Evolutionary conservation across 768 basidiomycete genomes (phyloP).

Genomic region (Macrolepiota fuliginosa): DNA sequence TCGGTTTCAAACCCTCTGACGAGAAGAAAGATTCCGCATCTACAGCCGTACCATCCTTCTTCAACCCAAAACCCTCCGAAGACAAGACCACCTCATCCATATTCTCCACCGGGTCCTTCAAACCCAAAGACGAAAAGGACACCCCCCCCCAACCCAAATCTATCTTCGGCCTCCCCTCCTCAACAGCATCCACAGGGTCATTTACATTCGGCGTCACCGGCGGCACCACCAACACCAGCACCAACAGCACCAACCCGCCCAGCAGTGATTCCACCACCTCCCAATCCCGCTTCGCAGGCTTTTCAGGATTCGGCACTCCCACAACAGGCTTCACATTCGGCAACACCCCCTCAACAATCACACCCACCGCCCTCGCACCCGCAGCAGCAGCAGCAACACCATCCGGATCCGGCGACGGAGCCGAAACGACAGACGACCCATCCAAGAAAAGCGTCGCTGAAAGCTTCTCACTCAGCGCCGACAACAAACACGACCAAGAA

Average conservation of each 20-base stretch:
- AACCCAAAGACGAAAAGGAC: not conserved
- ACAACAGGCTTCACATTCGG: not conserved
- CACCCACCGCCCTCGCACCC: constrained; percentile 26
- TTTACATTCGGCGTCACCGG: constrained; percentile 13
- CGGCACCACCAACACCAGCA: not conserved
- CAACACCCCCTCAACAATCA: constrained; percentile 18
- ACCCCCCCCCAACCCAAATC: not conserved
- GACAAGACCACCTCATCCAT: not conserved
- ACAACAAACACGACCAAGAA: constrained; percentile 57
- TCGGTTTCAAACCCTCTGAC: constrained; percentile 7
- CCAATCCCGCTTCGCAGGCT: constrained; percentile 22
- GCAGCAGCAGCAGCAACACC: constrained; percentile 10
- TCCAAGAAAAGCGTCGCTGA: constrained; percentile 2
- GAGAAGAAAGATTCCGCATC: constrained; percentile 3
- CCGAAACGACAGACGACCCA: constrained; percentile 8
- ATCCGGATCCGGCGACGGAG: constrained; percentile 10
- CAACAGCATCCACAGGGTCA: not conserved
- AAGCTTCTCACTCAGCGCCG: constrained; percentile 8
- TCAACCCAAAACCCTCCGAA: constrained; percentile 5
- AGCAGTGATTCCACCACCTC: constrained; percentile 12
- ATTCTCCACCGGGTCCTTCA: not conserved
- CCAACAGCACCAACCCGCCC: not conserved
- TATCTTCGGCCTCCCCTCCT: constrained; percentile 15
- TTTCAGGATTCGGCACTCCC: constrained; percentile 32
- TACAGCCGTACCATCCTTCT: not conserved